phyloP scores from a whole-genome alignment of 139 green algal species.

The Diplosphaera chodatii region DNA sequence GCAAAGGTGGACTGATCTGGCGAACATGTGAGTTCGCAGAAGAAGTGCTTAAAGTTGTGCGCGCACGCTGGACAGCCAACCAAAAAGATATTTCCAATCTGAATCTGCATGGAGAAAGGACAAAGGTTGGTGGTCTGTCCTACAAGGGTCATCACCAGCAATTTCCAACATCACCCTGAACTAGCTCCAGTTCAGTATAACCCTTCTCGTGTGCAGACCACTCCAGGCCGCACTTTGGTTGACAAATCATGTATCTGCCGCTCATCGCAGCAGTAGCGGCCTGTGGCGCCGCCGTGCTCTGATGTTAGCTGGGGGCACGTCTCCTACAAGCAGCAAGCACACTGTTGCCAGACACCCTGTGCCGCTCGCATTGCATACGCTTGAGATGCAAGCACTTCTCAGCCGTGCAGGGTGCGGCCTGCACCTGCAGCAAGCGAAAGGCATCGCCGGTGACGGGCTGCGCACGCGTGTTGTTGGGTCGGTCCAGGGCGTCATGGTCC shows the following conservation, averaged over 20 bases:
- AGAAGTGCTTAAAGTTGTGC: constrained; percentile 90
- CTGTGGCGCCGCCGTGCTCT: constrained; percentile 21
- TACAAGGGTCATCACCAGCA: no score
- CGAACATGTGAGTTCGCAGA: constrained; percentile 67
- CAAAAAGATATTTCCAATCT: constrained; percentile 64
- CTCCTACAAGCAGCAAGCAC: constrained; percentile 4
- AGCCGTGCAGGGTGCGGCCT: constrained; percentile 15
- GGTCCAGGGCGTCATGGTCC: constrained; percentile 60
- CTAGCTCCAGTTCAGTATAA: no score
- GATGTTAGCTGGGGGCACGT: constrained; percentile 66
- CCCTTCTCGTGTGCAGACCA: background rate
- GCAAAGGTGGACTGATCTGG: constrained; percentile 76
- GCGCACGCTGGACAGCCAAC: constrained; percentile 82
- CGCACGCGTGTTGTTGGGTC: constrained; percentile 45
- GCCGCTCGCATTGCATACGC: no score
- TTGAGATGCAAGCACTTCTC: no score
- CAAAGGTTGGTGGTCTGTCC: no score
- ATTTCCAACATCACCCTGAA: no score
- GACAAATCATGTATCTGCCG: constrained; percentile 67
- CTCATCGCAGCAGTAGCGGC: constrained; percentile 68
- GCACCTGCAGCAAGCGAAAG: constrained; percentile 28
- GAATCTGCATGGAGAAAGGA: constrained; percentile 48
- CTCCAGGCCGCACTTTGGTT: constrained; percentile 32
- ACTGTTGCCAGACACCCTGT: background rate
- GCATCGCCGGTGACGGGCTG: constrained; percentile 6